phyloP scores from a whole-genome alignment of 495 filamentous ascomycete genomes.

The Astrocystis sublimbata region DNA sequence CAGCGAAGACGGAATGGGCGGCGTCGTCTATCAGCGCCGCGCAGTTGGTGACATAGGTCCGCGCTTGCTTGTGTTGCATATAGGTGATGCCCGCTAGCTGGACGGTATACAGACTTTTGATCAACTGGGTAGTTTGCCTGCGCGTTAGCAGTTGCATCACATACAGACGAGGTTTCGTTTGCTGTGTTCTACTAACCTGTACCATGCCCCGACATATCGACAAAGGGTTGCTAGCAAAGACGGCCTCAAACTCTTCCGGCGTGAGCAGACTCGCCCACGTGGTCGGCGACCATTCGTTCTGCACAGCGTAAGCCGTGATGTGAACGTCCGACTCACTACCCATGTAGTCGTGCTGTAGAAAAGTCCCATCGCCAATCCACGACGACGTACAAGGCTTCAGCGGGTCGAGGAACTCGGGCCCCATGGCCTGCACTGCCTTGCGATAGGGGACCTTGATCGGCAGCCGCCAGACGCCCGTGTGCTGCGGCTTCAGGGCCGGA shows the following conservation, averaged over 20 bases:
- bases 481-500: conserved; percentile 13
- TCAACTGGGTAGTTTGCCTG: conserved; percentile 17
- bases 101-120: conserved; percentile 32
- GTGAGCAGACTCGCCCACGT: conserved; percentile 32
- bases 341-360: conserved; percentile 24
- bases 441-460: conserved; percentile 27
- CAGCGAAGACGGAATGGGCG: conserved; percentile 28
- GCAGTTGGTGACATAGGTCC: conserved; percentile 27
- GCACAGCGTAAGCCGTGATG: conserved; percentile 19
- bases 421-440: conserved; percentile 28
- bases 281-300: conserved; percentile 10
- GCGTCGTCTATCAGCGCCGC: conserved; percentile 30
- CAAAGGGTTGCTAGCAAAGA: conserved; percentile 24
- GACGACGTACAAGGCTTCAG: conserved; percentile 18
- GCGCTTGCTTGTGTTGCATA: conserved; percentile 25
- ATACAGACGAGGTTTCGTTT: neutral
- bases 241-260: conserved; percentile 30
- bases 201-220: conserved; percentile 27
- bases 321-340: conserved; percentile 26
- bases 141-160: neutral
- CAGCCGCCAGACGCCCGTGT: conserved; percentile 28
- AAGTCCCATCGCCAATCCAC: conserved; percentile 27
- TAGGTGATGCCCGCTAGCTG: conserved; percentile 29
- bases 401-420: conserved; percentile 24
- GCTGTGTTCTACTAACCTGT: conserved; percentile 21